phyloP scores from a whole-genome alignment of 495 filamentous ascomycete species.

The Aspergillus heteromorphus region DNA sequence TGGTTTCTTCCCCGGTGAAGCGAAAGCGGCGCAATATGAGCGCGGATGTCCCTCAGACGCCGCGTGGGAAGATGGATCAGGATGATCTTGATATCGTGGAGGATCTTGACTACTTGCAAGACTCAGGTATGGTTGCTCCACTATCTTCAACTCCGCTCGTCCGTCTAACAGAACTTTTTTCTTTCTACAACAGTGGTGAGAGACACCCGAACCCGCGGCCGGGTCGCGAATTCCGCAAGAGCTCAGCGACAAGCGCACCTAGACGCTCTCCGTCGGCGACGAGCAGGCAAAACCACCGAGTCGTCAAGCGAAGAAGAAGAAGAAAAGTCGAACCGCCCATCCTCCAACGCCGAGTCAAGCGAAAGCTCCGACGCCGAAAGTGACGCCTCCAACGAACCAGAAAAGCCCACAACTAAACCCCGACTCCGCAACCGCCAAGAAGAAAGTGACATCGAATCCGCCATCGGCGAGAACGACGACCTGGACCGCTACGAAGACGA shows the following conservation, averaged over 20 bases:
- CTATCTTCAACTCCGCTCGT: neutral
- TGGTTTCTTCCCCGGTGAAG: slow-evolving; percentile 25
- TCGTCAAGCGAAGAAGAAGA: too few relatives aligned
- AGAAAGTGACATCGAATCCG: slow-evolving; percentile 34
- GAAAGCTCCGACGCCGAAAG: slow-evolving; percentile 21
- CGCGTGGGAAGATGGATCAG: slow-evolving; percentile 19
- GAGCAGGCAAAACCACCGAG: slow-evolving; percentile 49
- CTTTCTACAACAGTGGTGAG: slow-evolving; percentile 37
- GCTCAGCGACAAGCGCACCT: slow-evolving; percentile 41
- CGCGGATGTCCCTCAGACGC: slow-evolving; percentile 20
- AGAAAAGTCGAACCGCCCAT: slow-evolving; percentile 28
- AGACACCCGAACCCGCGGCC: slow-evolving; percentile 38
- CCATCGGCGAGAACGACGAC: slow-evolving; percentile 32
- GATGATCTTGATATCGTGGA: slow-evolving; percentile 38
- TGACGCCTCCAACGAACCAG: too few relatives aligned
- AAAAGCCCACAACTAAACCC: slow-evolving; percentile 13
- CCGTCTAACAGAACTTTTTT: slow-evolving; percentile 4
- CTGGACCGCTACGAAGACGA: slow-evolving; percentile 62
- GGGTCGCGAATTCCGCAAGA: slow-evolving; percentile 34
- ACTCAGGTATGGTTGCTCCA: slow-evolving; percentile 29
- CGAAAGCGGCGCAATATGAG: slow-evolving; percentile 11
- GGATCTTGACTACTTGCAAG: slow-evolving; percentile 41
- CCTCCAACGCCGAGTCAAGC: slow-evolving; percentile 1
- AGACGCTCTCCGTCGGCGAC: slow-evolving; percentile 51
- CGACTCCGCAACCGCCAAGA: slow-evolving; percentile 7